Conservation (phyloP, 495 filamentous ascomycete genomes). For the Aspergillus saccharolyticus region DNA sequence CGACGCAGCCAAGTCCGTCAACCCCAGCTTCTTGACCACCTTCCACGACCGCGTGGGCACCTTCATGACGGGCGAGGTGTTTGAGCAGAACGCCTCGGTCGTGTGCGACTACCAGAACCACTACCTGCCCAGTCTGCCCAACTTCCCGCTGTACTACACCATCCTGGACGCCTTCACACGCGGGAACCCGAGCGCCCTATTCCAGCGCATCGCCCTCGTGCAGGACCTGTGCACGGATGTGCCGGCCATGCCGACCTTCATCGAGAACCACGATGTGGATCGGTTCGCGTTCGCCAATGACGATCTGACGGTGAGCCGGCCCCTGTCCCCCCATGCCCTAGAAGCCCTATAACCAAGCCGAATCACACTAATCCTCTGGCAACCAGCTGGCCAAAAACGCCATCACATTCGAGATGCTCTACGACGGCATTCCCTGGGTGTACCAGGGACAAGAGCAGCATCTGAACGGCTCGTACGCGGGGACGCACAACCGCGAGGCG, state of each 20-base stretch:
- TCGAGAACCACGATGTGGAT: conserved; percentile 64
- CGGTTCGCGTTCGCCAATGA: conserved; percentile 44
- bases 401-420: conserved; percentile 60
- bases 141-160: conserved; percentile 12
- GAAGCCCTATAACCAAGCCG: no score
- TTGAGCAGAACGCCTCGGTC: conserved; percentile 1
- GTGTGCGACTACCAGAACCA: conserved; percentile 9
- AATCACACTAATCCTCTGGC: no score
- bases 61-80: conserved; percentile 11
- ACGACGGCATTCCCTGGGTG: conserved; percentile 53
- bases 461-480: conserved; percentile 50
- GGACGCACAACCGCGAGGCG: conserved; percentile 57
- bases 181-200: not conserved
- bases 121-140: conserved; percentile 32
- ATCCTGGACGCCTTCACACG: conserved; percentile 8
- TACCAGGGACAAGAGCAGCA: conserved; percentile 65
- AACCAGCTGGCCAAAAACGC: conserved; percentile 54
- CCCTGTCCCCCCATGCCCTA: no score
- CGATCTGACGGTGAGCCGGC: conserved; percentile 8
- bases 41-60: conserved; percentile 19
- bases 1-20: conserved; percentile 60
- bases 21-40: conserved; percentile 46
- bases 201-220: not conserved
- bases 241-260: conserved; percentile 56
- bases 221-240: conserved; percentile 37